phyloP scores from a whole-genome alignment of 768 basidiomycete species.

The Tricholoma saponaceum region DNA sequence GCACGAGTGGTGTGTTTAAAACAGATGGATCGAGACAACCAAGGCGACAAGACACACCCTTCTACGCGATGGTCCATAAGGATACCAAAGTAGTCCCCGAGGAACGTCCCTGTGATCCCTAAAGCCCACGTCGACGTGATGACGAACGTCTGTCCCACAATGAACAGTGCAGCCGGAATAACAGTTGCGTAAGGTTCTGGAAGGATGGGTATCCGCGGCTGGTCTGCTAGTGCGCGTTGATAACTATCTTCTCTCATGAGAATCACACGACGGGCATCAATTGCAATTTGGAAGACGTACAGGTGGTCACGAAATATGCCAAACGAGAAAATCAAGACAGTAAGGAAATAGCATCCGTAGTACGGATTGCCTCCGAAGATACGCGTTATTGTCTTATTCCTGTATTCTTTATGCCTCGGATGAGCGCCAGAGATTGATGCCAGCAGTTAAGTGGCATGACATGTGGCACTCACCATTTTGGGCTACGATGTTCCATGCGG shows the following conservation, averaged over 20 bases:
- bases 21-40: neutral
- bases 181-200: constrained; percentile 60
- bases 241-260: constrained; percentile 47
- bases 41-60: constrained; percentile 35
- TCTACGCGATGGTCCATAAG: constrained; percentile 88
- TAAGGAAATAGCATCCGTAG: constrained; percentile 84
- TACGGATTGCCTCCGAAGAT: constrained; percentile 71
- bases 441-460: too few relatives aligned
- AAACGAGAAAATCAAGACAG: constrained; percentile 76
- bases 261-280: neutral
- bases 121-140: constrained; percentile 85
- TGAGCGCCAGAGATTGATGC: neutral
- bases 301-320: constrained; percentile 84
- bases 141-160: constrained; percentile 79
- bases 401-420: constrained; percentile 43
- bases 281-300: constrained; percentile 40
- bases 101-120: constrained; percentile 91
- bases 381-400: constrained; percentile 84
- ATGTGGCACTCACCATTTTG: constrained; percentile 77
- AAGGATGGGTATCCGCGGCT: constrained; percentile 67
- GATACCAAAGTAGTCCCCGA: constrained; percentile 83
- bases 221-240: constrained; percentile 67
- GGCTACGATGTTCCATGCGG: constrained; percentile 94
- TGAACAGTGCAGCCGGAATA: constrained; percentile 59
- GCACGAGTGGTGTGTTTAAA: neutral